These are phyloP conservation scores for Adenanthera pavonina DNA, from an alignment of 306 rosid genomes.

Conservation along the genomic window DNA sequence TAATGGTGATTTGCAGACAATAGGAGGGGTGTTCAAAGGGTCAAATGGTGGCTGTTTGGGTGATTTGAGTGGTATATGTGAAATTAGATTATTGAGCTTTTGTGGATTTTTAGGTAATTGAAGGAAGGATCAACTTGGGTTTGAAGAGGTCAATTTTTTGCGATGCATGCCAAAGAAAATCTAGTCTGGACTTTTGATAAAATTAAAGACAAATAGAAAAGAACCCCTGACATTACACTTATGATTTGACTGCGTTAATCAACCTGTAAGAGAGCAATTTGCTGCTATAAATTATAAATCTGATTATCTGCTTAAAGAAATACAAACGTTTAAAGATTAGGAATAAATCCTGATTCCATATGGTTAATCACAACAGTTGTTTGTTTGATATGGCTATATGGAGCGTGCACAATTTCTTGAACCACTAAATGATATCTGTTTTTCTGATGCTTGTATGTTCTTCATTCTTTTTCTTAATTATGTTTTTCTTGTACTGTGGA, in stretches of 20 bases:
- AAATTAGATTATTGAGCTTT: background rate
- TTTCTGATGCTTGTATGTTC: conserved; percentile 34
- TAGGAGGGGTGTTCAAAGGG: background rate
- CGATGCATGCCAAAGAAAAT: background rate
- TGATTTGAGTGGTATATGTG: background rate
- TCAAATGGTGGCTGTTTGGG: conserved; percentile 1
- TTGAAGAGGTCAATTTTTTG: background rate
- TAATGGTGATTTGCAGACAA: background rate
- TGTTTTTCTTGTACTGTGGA: conserved; percentile 47
- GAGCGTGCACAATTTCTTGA: conserved; percentile 25
- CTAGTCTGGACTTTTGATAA: background rate
- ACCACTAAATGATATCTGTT: conserved; percentile 26
- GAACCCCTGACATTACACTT: background rate
- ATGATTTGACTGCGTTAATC: background rate
- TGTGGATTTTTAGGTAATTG: background rate
- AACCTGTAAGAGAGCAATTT: conserved; percentile 6
- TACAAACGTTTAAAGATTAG: background rate
- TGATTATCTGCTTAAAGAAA: background rate
- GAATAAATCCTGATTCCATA: background rate
- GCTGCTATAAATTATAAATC: background rate
- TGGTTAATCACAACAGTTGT: background rate
- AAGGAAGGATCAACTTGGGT: background rate
- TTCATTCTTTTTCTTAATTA: conserved; percentile 20
- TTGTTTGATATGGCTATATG: conserved; percentile 30
- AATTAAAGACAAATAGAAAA: background rate